phyloP scores from a whole-genome alignment of 768 basidiomycete species.

The Hericium rajendrae region DNA sequence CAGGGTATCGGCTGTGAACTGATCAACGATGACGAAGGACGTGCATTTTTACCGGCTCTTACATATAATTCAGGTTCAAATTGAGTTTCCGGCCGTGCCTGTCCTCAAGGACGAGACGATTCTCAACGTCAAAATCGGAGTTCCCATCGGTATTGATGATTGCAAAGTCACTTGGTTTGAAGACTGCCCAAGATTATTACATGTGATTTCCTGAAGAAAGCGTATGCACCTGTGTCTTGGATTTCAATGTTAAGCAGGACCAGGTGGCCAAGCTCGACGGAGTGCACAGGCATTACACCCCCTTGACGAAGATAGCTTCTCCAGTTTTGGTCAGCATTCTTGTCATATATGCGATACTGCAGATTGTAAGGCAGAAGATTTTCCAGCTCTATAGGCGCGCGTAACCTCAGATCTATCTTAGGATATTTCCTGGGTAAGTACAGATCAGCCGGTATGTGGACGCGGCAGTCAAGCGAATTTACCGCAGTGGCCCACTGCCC shows the following conservation, averaged over 20 bases:
- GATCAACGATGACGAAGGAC: background rate
- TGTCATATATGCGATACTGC: constrained; percentile 95
- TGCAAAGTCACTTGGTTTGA: constrained; percentile 91
- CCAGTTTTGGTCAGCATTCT: constrained; percentile 90
- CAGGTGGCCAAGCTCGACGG: constrained; percentile 84
- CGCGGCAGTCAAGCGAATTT: background rate
- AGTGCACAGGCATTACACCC: constrained; percentile 93
- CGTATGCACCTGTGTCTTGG: constrained; percentile 72
- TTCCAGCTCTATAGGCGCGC: constrained; percentile 91
- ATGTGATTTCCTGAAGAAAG: background rate
- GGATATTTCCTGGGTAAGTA: constrained; percentile 59
- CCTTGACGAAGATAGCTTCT: constrained; percentile 87
- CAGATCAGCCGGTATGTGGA: background rate
- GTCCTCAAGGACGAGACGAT: constrained; percentile 63
- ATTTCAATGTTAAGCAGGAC: constrained; percentile 83
- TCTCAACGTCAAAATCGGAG: constrained; percentile 82
- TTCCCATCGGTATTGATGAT: constrained; percentile 94
- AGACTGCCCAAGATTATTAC: constrained; percentile 38
- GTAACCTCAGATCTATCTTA: constrained; percentile 73
- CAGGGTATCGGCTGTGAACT: constrained; percentile 53
- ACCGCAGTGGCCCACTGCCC: constrained; percentile 26
- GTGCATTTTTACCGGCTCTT: constrained; percentile 21
- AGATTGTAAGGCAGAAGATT: constrained; percentile 92
- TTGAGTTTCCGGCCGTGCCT: constrained; percentile 64
- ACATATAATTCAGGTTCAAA: constrained; percentile 87